Percentiles rank a stretch among this genome's conserved stretches.
Evolutionary conservation across 164 flowering plant species (phyloP).

Genomic region (Aristolochia contorta): DNA sequence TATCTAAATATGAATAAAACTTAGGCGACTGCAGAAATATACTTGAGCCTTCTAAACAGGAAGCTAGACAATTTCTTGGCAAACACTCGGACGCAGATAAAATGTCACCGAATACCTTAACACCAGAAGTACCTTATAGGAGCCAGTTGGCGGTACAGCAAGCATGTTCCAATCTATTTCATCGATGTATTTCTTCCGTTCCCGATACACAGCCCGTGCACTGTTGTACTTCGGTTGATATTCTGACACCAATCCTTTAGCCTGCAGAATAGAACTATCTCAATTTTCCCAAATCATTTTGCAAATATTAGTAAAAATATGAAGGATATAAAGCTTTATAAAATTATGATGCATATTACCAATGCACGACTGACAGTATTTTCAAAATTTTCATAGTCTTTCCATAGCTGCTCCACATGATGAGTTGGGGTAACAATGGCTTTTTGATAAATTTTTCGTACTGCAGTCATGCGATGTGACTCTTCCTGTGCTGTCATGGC

Average conservation of each 20-base stretch:
- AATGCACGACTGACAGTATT: conserved; percentile 90
- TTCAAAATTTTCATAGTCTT: conserved; percentile 93
- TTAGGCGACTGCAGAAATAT: no score
- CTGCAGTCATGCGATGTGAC: conserved; percentile 73
- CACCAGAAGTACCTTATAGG: conserved; percentile 50
- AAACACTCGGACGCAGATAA: not conserved
- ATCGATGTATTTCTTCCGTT: conserved; percentile 79
- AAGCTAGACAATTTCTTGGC: not conserved
- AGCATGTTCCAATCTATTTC: conserved; percentile 97
- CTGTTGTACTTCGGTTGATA: conserved; percentile 96
- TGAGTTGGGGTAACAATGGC: conserved; percentile 92
- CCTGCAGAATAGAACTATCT: conserved; percentile 37
- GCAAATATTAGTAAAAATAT: no score
- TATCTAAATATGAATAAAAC: no score
- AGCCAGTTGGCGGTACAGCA: conserved; percentile 93
- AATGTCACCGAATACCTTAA: not conserved
- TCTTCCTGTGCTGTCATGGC: conserved; percentile 66
- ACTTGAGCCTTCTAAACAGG: not conserved
- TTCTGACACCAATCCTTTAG: conserved; percentile 86
- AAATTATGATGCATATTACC: conserved; percentile 30
- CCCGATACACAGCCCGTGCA: conserved; percentile 92
- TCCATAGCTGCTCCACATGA: conserved; percentile 95
- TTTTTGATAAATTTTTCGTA: conserved; percentile 80
- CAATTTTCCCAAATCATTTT: not conserved
- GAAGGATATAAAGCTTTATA: no score